Evolutionary conservation across 1,284 basidiomycete species (phyloP).

Genomic region (Leccinum pseudoinsigne): DNA sequence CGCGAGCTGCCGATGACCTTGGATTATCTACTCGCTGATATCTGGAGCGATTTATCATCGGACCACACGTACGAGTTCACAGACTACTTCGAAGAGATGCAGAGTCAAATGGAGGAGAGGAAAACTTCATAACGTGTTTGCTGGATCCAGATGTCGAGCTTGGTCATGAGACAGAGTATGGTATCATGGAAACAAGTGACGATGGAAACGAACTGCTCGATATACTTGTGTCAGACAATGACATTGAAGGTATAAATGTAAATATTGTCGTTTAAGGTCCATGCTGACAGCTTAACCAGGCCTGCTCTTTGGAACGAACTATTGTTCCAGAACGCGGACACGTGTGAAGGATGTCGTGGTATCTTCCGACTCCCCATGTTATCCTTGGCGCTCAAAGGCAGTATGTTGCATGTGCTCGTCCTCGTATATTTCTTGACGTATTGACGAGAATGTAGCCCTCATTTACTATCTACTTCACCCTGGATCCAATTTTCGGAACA

Average conservation of each 20-base stretch:
- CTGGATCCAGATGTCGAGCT: background rate
- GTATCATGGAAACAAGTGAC: no score
- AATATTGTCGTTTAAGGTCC: background rate
- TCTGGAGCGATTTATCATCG: background rate
- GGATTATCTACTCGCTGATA: background rate
- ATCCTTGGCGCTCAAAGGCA: background rate
- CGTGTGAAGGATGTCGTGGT: background rate
- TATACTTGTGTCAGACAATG: background rate
- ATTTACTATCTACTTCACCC: slow-evolving; percentile 4
- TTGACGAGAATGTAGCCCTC: slow-evolving; percentile 2
- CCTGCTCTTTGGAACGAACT: background rate
- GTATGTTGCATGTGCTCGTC: background rate
- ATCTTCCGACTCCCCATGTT: background rate
- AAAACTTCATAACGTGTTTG: background rate
- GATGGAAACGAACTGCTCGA: no score
- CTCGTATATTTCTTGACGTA: background rate
- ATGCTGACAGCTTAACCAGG: background rate
- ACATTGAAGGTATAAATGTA: background rate
- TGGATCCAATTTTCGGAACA: background rate
- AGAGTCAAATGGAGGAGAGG: background rate
- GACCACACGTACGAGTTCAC: background rate
- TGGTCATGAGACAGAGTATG: background rate
- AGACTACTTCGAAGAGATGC: background rate
- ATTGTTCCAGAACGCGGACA: background rate
- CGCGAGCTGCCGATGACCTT: background rate